phyloP scores from a whole-genome alignment of 2,329 filamentous ascomycete species.

The Fusarium beomiforme region DNA sequence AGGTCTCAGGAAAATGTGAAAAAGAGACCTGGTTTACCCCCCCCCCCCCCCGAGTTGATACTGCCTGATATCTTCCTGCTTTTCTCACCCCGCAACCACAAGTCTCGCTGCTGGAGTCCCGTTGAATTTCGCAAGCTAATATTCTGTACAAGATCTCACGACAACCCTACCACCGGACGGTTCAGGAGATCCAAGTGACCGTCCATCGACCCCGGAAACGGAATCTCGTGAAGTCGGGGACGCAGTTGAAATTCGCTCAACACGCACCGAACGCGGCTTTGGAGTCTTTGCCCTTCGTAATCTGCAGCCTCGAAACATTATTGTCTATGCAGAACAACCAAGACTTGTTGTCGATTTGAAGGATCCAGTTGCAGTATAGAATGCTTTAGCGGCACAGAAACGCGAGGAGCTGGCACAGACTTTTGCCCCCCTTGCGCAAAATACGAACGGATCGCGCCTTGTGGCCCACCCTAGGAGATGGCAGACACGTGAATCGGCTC shows the following conservation, averaged over 20 bases:
- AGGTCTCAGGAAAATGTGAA: too few relatives aligned
- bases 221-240: background rate
- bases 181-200: too few relatives aligned
- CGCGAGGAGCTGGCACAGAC: background rate
- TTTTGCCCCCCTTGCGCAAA: conserved; percentile 22
- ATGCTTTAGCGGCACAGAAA: background rate
- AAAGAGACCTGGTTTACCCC: too few relatives aligned
- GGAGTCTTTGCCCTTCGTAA: conserved; percentile 37
- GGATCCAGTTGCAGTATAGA: conserved; percentile 27
- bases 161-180: too few relatives aligned
- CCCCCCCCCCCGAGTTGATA: too few relatives aligned
- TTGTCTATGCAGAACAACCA: conserved; percentile 37
- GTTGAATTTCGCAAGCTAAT: too few relatives aligned
- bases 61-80: background rate
- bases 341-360: conserved; percentile 18
- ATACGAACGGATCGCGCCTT: conserved; percentile 3
- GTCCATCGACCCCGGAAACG: background rate
- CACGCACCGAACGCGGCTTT: background rate
- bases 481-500: background rate
- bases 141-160: too few relatives aligned
- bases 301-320: conserved; percentile 1
- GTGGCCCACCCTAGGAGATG: too few relatives aligned
- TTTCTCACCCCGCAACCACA: background rate
- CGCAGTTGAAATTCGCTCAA: conserved; percentile 13
- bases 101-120: too few relatives aligned